Base-by-base conservation (phyloP, 2,329 filamentous ascomycete species). In the Monilinia polystroma region DNA sequence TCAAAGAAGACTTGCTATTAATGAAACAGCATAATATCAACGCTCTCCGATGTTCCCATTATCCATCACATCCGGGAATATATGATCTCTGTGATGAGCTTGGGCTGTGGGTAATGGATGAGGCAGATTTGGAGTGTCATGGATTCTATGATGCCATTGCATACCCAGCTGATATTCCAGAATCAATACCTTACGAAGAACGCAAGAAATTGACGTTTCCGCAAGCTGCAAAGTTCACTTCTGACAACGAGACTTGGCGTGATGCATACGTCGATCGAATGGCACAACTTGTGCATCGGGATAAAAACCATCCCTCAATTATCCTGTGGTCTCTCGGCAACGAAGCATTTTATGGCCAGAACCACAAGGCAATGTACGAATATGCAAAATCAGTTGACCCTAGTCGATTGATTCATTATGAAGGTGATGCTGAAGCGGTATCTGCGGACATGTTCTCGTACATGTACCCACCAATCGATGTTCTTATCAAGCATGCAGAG, bases 11-110 rank as follows among this genome's bases (percentile, higher is more conserved):
- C 70, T 79, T 91, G 1, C 72, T 87, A 2, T 78, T 87, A 4
- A 91, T 91, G 88, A 91, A 91, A 76, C 79, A 78, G 8, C 83
- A 90, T 79, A 91, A 91, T 72, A 82, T 91, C 77, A 91, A 92
- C 70, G 86, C 89, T 0, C 80, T 92, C 6, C 85, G 89, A 0
- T 88, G 85, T 63, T 88, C 84, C 1, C 89, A 92, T 73, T 87
- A 91, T 68, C 86, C 87, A 0, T 87, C 85, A n/a, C 83, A 89
- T 70, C 83, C 84, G 0, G 78, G 80, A 3, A 73, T 90, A 1
- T 84, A 86, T 43, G 84, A 86, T 62, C 77, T 90, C 1, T 84
- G 84, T 7, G 86, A 90, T 70, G 85, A 89, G 74, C 80, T 90
- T n/a, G 87, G 87, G 16, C 78, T 90, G 14, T 90, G 86, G 84